These are phyloP conservation scores for Alternaria alternata DNA, from an alignment of 2,329 filamentous ascomycete species.

Conservation along the genomic window DNA sequence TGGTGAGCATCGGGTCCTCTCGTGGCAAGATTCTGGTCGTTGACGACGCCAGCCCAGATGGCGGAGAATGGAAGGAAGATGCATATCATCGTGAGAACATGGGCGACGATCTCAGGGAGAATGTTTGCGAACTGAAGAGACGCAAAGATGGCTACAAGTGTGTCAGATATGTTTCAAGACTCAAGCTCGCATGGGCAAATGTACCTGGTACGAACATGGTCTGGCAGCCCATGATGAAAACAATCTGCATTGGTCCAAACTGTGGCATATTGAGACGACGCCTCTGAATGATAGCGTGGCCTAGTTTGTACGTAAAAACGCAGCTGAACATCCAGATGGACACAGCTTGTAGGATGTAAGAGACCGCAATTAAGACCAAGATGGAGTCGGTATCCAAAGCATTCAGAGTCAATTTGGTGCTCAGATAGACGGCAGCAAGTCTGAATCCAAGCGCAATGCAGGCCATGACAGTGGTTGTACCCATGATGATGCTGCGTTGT, in stretches of 20 bases:
- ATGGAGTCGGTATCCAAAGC: constrained; percentile 36
- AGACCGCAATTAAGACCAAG: constrained; percentile 39
- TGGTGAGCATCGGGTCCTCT: constrained; percentile 38
- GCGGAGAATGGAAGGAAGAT: constrained; percentile 72
- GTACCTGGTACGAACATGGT: constrained; percentile 70
- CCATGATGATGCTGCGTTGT: constrained; percentile 58
- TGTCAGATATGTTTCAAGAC: constrained; percentile 26
- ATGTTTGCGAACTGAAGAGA: constrained; percentile 62
- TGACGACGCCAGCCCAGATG: constrained; percentile 65
- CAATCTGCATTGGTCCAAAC: constrained; percentile 71
- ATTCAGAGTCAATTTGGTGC: constrained; percentile 52
- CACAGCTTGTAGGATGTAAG: constrained; percentile 61
- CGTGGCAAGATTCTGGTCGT: constrained; percentile 29
- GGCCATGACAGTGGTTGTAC: constrained; percentile 59
- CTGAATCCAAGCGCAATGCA: constrained; percentile 63
- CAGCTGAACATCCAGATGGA: constrained; percentile 69
- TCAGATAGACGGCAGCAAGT: constrained; percentile 61
- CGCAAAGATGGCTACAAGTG: constrained; percentile 64
- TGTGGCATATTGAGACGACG: constrained; percentile 65
- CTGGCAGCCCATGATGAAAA: constrained; percentile 73
- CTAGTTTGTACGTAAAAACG: constrained; percentile 70
- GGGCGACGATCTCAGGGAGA: constrained; percentile 63
- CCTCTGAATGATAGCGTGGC: constrained; percentile 64
- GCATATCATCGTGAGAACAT: constrained; percentile 66
- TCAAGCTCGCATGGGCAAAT: background rate